These are phyloP conservation scores for Rhododendron griersonianum DNA, from an alignment of 148 eudicot genomes.

Conservation along the genomic window DNA sequence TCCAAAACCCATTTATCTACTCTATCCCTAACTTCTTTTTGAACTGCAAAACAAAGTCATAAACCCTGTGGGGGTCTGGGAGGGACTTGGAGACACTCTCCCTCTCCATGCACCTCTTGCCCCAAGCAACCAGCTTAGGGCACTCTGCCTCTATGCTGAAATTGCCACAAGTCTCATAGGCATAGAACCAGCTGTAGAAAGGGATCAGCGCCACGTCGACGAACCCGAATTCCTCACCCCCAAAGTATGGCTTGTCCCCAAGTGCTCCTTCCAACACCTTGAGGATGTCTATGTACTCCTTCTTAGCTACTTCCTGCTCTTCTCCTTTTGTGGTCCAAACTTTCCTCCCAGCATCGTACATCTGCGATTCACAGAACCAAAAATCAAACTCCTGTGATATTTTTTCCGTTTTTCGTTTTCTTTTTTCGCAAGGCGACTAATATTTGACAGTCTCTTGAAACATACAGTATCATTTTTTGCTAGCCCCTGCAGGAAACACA, in stretches of 20 bases:
- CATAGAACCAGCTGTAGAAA: slow-evolving; percentile 39
- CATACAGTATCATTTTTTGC: background rate
- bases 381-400: background rate
- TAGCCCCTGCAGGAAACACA: background rate
- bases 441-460: background rate
- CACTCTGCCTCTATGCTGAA: slow-evolving; percentile 39
- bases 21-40: background rate
- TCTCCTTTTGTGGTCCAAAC: slow-evolving; percentile 29
- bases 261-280: slow-evolving; percentile 38
- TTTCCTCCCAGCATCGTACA: slow-evolving; percentile 16
- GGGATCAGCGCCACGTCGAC: slow-evolving; percentile 37
- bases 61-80: slow-evolving; percentile 12
- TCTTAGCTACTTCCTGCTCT: slow-evolving; percentile 30
- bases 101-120: slow-evolving; percentile 45
- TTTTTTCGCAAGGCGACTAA: background rate
- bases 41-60: slow-evolving; percentile 1
- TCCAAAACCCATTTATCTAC: background rate
- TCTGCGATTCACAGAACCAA: background rate
- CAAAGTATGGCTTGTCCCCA: slow-evolving; percentile 44
- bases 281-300: slow-evolving; percentile 30
- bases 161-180: slow-evolving; percentile 29
- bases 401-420: too few species aligned
- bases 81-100: slow-evolving; percentile 30
- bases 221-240: slow-evolving; percentile 44
- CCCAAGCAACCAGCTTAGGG: slow-evolving; percentile 41